These are phyloP conservation scores for Boletus hoseneyae DNA, from an alignment of 1,284 basidiomycete genomes.

Conservation along the genomic window DNA sequence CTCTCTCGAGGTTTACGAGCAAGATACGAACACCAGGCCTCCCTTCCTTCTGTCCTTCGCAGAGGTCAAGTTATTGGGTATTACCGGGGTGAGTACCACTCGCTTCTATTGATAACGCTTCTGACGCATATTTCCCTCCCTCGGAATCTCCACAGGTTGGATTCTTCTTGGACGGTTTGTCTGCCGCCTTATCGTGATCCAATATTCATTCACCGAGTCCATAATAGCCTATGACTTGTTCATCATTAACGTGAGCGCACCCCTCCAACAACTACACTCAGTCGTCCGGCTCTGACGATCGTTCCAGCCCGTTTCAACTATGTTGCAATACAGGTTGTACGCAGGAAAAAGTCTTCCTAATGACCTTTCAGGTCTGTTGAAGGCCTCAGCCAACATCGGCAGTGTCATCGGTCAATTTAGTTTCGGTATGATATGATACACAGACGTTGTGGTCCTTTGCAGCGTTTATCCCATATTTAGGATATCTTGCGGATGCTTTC, in stretches of 20 bases:
- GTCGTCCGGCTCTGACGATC: neutral
- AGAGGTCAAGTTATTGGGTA: conserved; percentile 56
- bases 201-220: neutral
- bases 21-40: conserved; percentile 39
- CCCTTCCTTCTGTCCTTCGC: conserved; percentile 45
- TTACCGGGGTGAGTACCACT: conserved; percentile 50
- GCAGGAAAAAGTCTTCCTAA: conserved; percentile 50
- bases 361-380: conserved; percentile 61
- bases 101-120: conserved; percentile 1
- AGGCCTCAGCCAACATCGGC: conserved; percentile 70
- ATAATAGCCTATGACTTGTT: conserved; percentile 68
- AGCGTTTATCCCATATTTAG: conserved; percentile 20
- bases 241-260: conserved; percentile 62
- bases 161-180: conserved; percentile 65
- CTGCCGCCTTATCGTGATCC: neutral
- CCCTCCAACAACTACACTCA: neutral
- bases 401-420: conserved; percentile 72
- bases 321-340: conserved; percentile 74
- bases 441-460: conserved; percentile 4
- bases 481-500: conserved; percentile 62
- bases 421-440: conserved; percentile 52
- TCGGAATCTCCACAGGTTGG: conserved; percentile 49
- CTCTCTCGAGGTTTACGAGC: conserved; percentile 46
- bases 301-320: conserved; percentile 63
- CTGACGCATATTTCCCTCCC: conserved; percentile 7